Evolutionary conservation across 148 eudicot genomes (phyloP).

Genomic region (Camellia japonica): DNA sequence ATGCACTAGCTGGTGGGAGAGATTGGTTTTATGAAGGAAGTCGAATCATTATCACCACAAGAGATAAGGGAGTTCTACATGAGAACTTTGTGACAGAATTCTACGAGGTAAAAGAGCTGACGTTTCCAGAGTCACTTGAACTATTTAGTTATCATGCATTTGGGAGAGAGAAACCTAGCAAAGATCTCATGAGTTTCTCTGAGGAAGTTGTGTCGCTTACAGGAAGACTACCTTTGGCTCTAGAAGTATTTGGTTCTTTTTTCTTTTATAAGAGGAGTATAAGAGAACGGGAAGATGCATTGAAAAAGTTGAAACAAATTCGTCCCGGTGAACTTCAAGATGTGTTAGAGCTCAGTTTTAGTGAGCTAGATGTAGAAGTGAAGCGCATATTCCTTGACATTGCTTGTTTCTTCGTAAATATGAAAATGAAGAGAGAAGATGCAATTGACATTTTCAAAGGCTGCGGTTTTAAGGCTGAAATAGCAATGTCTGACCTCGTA

Average conservation of each 20-base stretch:
- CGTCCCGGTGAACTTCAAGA: slow-evolving; percentile 45
- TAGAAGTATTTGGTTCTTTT: slow-evolving; percentile 67
- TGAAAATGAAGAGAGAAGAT: slow-evolving; percentile 30
- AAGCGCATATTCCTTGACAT: slow-evolving; percentile 57
- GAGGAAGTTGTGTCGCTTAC: slow-evolving; percentile 40
- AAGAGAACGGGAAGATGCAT: slow-evolving; percentile 46
- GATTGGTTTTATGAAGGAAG: slow-evolving; percentile 52
- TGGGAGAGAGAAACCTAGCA: slow-evolving; percentile 40
- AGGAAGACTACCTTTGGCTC: slow-evolving; percentile 65
- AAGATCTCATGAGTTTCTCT: slow-evolving; percentile 25
- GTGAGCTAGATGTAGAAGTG: slow-evolving; percentile 43
- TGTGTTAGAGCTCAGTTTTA: slow-evolving; percentile 48
- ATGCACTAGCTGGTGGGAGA: slow-evolving; percentile 24
- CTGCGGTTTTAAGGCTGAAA: slow-evolving; percentile 47
- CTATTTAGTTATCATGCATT: slow-evolving; percentile 59
- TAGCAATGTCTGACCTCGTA: slow-evolving; percentile 36
- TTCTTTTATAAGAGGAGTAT: slow-evolving; percentile 40
- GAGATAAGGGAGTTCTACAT: slow-evolving; percentile 27
- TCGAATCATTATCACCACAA: slow-evolving; percentile 48
- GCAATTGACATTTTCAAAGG: slow-evolving; percentile 45
- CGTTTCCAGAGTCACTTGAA: slow-evolving; percentile 32
- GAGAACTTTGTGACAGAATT: slow-evolving; percentile 22
- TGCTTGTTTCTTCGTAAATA: slow-evolving; percentile 54
- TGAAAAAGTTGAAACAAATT: slow-evolving; percentile 29
- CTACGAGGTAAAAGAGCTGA: slow-evolving; percentile 38